phyloP scores from a whole-genome alignment of 2,329 filamentous ascomycete species.

The Aspergillus hiratsukae region DNA sequence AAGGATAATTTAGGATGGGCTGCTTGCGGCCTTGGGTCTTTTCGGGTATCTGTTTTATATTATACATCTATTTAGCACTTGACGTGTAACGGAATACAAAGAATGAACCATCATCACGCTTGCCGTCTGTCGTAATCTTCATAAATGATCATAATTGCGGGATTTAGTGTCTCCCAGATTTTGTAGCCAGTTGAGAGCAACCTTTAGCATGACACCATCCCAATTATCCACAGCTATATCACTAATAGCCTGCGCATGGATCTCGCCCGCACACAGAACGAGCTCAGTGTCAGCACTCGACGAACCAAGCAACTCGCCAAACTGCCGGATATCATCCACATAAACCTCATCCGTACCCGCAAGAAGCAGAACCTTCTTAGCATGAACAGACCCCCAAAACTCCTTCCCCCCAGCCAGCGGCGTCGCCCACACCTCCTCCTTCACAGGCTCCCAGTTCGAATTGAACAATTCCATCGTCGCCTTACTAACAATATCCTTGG shows the following conservation, averaged over 20 bases:
- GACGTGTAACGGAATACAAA: constrained; percentile 10
- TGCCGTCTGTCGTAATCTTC: background rate
- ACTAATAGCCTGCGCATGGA: background rate
- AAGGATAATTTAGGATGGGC: background rate
- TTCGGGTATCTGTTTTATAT: background rate
- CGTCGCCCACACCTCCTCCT: constrained; percentile 2
- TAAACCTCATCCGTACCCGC: constrained; percentile 5
- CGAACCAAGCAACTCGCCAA: background rate
- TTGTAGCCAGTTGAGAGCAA: background rate
- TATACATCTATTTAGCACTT: constrained; percentile 6
- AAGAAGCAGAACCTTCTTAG: constrained; percentile 1
- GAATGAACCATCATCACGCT: background rate
- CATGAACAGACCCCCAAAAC: background rate
- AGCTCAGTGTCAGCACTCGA: background rate
- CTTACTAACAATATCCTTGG: constrained; percentile 1
- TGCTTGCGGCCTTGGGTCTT: background rate
- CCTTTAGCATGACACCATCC: background rate
- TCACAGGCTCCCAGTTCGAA: constrained; percentile 2
- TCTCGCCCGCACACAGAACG: background rate
- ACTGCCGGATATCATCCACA: constrained; percentile 1
- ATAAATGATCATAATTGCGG: background rate
- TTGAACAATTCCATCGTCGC: background rate
- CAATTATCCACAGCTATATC: background rate
- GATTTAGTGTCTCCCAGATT: background rate
- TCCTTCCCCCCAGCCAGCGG: constrained; percentile 1